These are phyloP conservation scores for Ogataea paraovalis DNA, from an alignment of 805 yeast genomes.

Conservation along the genomic window DNA sequence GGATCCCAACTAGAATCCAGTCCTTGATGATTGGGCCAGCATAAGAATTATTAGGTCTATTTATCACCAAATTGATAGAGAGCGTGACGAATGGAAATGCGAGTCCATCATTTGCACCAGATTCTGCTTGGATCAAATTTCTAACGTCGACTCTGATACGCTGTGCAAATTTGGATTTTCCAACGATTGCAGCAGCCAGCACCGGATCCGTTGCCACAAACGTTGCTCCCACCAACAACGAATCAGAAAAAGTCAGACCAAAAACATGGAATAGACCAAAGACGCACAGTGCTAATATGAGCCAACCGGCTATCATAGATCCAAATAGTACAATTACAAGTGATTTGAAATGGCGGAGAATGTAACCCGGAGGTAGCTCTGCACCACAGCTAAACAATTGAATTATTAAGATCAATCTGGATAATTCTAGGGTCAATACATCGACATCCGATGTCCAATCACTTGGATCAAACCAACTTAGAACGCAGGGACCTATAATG, in stretches of 20 bases:
- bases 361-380: slow-evolving; percentile 84
- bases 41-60: slow-evolving; percentile 44
- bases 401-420: slow-evolving; percentile 76
- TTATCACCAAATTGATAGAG: slow-evolving; percentile 63
- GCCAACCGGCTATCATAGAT: slow-evolving; percentile 90
- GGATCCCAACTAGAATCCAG: slow-evolving; percentile 71
- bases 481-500: slow-evolving; percentile 83
- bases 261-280: slow-evolving; percentile 70
- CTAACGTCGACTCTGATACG: slow-evolving; percentile 92
- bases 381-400: slow-evolving; percentile 95
- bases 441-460: slow-evolving; percentile 66
- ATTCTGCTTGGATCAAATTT: slow-evolving; percentile 77
- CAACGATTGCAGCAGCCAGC: slow-evolving; percentile 91
- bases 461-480: slow-evolving; percentile 78
- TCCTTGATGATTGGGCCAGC: slow-evolving; percentile 68
- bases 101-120: slow-evolving; percentile 94
- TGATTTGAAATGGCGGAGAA: slow-evolving; percentile 79
- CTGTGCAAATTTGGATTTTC: slow-evolving; percentile 87
- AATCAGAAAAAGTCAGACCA: slow-evolving; percentile 58
- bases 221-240: slow-evolving; percentile 77
- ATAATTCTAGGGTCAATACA: slow-evolving; percentile 74
- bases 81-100: slow-evolving; percentile 86
- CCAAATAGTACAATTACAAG: slow-evolving; percentile 73
- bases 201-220: slow-evolving; percentile 96
- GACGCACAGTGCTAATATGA: slow-evolving; percentile 71